phyloP scores from a whole-genome alignment of 176 grass and related monocot species.

The Ensete glaucum region DNA sequence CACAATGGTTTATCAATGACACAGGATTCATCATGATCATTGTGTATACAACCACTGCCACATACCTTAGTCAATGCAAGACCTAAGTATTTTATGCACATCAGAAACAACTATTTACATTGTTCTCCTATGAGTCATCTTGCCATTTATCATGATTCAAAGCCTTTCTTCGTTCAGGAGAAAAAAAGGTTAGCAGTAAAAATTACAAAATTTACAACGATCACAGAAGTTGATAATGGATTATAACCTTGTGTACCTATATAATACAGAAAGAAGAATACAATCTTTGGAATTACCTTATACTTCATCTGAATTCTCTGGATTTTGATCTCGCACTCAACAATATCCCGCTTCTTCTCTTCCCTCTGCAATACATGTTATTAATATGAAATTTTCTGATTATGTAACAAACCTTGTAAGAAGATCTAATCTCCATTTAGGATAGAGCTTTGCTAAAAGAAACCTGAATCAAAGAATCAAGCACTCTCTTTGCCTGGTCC shows the following conservation, averaged over 20 bases:
- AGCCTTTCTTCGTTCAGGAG: no score
- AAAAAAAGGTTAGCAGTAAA: no score
- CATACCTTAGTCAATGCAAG: no score
- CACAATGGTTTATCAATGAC: no score
- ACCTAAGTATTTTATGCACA: no score
- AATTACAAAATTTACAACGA: no score
- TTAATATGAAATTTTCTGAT: background rate
- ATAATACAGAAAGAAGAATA: background rate
- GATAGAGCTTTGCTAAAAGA: background rate
- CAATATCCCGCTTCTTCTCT: constrained; percentile 72
- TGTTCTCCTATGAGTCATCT: no score
- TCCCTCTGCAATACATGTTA: constrained; percentile 54
- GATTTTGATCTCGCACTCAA: constrained; percentile 77
- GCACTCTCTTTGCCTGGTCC: constrained; percentile 80
- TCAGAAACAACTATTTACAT: no score
- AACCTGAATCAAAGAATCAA: constrained; percentile 94
- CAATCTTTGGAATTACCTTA: constrained; percentile 42
- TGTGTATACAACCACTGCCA: no score
- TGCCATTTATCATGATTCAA: no score
- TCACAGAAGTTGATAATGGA: no score
- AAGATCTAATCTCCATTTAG: background rate
- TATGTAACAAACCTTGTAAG: background rate
- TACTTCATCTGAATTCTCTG: constrained; percentile 87
- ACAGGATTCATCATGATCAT: no score
- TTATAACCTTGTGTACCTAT: background rate